These are phyloP conservation scores for Flagelloscypha sp. DNA, from an alignment of 768 basidiomycete genomes.

Conservation along the genomic window DNA sequence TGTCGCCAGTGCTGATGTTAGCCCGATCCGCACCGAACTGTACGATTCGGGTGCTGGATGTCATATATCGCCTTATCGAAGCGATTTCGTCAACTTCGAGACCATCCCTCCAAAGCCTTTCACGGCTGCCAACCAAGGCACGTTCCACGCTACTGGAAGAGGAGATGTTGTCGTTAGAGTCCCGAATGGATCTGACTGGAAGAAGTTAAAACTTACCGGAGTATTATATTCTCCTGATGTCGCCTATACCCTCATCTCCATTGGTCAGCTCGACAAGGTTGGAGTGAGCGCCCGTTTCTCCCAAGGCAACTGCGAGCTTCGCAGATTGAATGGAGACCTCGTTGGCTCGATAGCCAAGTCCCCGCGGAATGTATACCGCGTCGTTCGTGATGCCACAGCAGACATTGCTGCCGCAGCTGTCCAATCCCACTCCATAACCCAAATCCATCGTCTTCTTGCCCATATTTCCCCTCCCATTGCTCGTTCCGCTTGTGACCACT, in stretches of 20 bases:
- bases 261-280: conserved; percentile 6
- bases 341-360: conserved; percentile 18
- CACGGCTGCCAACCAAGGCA: conserved; percentile 16
- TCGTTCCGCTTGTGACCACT: conserved; percentile 17
- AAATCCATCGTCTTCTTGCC: conserved; percentile 25
- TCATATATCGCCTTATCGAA: conserved; percentile 26
- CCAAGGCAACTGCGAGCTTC: neutral
- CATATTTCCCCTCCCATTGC: conserved; percentile 23
- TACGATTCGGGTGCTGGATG: conserved; percentile 29
- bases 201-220: conserved; percentile 19
- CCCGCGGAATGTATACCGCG: conserved; percentile 17
- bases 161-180: conserved; percentile 16
- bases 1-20: no score
- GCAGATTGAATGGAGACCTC: neutral
- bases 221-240: conserved; percentile 17
- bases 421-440: conserved; percentile 17
- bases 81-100: conserved; percentile 21
- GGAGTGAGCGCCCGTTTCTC: conserved; percentile 4
- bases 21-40: conserved; percentile 16
- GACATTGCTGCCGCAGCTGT: conserved; percentile 7
- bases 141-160: conserved; percentile 14
- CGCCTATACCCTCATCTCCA: conserved; percentile 10
- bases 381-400: conserved; percentile 13
- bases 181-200: conserved; percentile 16
- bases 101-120: conserved; percentile 15